These are phyloP conservation scores for Hibiscus syriacus DNA, from an alignment of 345 rosid genomes.

Conservation along the genomic window DNA sequence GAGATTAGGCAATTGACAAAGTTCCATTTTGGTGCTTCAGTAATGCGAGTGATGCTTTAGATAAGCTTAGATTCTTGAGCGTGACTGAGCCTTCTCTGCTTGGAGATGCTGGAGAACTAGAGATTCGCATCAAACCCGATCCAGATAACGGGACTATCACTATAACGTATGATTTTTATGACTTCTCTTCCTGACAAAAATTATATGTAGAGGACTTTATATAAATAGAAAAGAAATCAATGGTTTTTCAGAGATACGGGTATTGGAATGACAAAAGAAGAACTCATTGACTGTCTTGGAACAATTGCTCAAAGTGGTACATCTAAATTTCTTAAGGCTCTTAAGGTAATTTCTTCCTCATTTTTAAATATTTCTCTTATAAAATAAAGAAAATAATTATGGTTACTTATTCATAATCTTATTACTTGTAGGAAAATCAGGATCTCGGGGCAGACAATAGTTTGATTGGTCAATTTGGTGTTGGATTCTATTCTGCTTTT, in stretches of 20 bases:
- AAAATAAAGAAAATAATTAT: neutral
- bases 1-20: neutral
- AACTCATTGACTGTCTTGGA: constrained; percentile 94
- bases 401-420: constrained; percentile 3
- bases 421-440: constrained; percentile 60
- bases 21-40: constrained; percentile 36
- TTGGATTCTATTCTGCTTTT: constrained; percentile 97
- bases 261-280: constrained; percentile 95
- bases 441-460: constrained; percentile 83
- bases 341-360: constrained; percentile 41
- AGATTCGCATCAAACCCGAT: constrained; percentile 86
- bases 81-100: constrained; percentile 91
- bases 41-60: constrained; percentile 98
- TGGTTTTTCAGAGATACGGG: constrained; percentile 72
- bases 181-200: neutral
- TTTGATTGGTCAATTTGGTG: constrained; percentile 98
- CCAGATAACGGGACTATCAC: constrained; percentile 87
- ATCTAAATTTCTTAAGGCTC: constrained; percentile 86
- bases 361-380: neutral
- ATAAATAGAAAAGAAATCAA: neutral
- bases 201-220: neutral
- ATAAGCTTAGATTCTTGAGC: constrained; percentile 88
- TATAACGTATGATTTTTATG: constrained; percentile 39
- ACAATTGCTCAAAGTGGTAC: constrained; percentile 99
- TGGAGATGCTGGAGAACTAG: constrained; percentile 82